Evolutionary conservation across 768 basidiomycete genomes (phyloP).

Genomic region (Ramaria rubella): DNA sequence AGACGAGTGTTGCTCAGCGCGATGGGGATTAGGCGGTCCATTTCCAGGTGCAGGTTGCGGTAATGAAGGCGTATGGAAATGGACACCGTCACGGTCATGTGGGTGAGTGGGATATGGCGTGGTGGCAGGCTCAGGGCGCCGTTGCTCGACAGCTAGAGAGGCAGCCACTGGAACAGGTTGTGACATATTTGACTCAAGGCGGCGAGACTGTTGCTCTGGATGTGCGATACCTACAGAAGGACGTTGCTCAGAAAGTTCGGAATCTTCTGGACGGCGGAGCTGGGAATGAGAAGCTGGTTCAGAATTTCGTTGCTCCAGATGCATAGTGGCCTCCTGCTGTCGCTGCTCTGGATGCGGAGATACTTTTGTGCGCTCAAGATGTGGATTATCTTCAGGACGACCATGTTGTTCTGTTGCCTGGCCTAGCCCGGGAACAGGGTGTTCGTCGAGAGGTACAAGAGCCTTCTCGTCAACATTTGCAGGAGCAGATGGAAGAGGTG

Average conservation of each 20-base stretch:
- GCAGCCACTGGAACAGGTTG: not conserved
- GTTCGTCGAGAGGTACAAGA: not conserved
- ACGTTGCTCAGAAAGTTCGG: not conserved
- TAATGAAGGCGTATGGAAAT: not conserved
- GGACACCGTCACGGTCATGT: slow-evolving; percentile 3
- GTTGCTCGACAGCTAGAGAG: slow-evolving; percentile 1
- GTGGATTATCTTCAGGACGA: slow-evolving; percentile 1
- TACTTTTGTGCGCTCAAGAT: slow-evolving; percentile 1
- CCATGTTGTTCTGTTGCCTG: not conserved
- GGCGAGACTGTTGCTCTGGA: not conserved
- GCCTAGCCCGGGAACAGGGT: not conserved
- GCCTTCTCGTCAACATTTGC: not conserved
- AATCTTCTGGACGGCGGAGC: not conserved
- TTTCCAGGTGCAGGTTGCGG: not conserved
- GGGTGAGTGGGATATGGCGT: not conserved
- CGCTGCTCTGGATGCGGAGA: not conserved
- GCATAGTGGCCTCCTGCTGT: not conserved
- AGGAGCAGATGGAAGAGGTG: not conserved
- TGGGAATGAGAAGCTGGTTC: not conserved
- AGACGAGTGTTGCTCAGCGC: not conserved
- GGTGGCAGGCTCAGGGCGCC: not conserved
- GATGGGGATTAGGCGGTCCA: not conserved
- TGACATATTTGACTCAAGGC: not conserved
- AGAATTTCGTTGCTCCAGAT: not conserved
- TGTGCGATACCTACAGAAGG: not conserved